These are phyloP conservation scores for Hypoxylon lienhwacheense DNA, from an alignment of 495 filamentous ascomycete genomes.

Conservation along the genomic window DNA sequence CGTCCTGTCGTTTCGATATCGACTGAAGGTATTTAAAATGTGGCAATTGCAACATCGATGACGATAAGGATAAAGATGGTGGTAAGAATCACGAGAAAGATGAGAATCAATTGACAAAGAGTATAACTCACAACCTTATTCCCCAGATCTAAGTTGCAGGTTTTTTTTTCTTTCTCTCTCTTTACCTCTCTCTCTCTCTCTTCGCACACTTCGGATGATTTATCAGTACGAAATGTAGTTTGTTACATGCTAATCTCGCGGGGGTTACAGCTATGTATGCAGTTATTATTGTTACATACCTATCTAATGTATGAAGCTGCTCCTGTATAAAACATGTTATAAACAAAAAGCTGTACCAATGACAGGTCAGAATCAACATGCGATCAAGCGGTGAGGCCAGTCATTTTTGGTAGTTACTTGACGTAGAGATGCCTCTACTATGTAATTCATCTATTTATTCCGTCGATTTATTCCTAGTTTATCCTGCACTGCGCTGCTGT, in stretches of 20 bases:
- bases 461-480: conserved; percentile 22
- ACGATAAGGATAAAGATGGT: background rate
- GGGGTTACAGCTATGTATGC: conserved; percentile 22
- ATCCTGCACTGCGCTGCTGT: conserved; percentile 30
- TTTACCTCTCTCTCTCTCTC: too few species aligned
- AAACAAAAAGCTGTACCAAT: conserved; percentile 30
- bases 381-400: conserved; percentile 23
- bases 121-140: too few species aligned
- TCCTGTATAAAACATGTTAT: too few species aligned
- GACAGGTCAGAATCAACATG: conserved; percentile 11
- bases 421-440: conserved; percentile 17
- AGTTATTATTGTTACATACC: too few species aligned
- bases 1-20: too few species aligned
- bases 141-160: too few species aligned
- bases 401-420: conserved; percentile 22
- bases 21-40: too few species aligned
- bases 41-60: background rate
- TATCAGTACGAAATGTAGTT: conserved; percentile 6
- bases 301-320: too few species aligned
- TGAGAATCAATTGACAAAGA: too few species aligned
- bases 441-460: conserved; percentile 3
- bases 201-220: conserved; percentile 9
- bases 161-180: too few species aligned
- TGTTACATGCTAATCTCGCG: conserved; percentile 6
- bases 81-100: too few species aligned